phyloP scores from a whole-genome alignment of 2,329 filamentous ascomycete genomes.

The Dactylella cylindrospora region DNA sequence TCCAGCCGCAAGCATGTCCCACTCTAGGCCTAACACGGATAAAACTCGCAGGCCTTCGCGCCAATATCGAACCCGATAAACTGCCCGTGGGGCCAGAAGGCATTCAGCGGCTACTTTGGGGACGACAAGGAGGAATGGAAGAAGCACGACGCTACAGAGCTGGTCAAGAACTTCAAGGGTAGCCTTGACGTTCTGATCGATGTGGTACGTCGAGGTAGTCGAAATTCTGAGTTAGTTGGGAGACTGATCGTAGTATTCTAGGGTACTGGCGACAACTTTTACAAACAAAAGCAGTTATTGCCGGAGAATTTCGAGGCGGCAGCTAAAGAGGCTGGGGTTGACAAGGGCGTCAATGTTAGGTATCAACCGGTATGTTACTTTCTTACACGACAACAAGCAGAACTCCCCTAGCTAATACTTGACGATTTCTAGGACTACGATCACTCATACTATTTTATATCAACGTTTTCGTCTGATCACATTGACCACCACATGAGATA shows the following conservation, averaged over 20 bases:
- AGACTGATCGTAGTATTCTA: background rate
- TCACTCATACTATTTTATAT: slow-evolving; percentile 97
- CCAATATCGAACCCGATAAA: slow-evolving; percentile 83
- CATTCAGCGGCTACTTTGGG: slow-evolving; percentile 87
- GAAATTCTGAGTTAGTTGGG: background rate
- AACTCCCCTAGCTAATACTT: background rate
- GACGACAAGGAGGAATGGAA: slow-evolving; percentile 74
- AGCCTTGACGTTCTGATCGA: slow-evolving; percentile 80
- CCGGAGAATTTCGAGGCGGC: slow-evolving; percentile 88
- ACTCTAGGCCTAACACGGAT: too few relatives aligned
- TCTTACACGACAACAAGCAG: background rate
- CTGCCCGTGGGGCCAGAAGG: slow-evolving; percentile 91
- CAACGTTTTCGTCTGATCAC: slow-evolving; percentile 85
- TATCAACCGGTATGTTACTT: slow-evolving; percentile 68
- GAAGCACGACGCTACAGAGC: slow-evolving; percentile 86
- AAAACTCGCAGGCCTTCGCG: slow-evolving; percentile 74
- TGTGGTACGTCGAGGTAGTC: slow-evolving; percentile 63
- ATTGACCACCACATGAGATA: slow-evolving; percentile 88
- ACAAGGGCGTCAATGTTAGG: slow-evolving; percentile 70
- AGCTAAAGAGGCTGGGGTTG: slow-evolving; percentile 71
- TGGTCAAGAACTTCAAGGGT: slow-evolving; percentile 72
- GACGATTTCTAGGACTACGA: slow-evolving; percentile 72
- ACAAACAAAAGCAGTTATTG: slow-evolving; percentile 87
- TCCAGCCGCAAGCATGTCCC: too few relatives aligned
- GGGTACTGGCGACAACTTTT: slow-evolving; percentile 93